Evolutionary conservation across 805 yeast genomes (phyloP), one percentile per base, ranked within the genome.

Genomic region (Pichia membranifaciens): DNA sequence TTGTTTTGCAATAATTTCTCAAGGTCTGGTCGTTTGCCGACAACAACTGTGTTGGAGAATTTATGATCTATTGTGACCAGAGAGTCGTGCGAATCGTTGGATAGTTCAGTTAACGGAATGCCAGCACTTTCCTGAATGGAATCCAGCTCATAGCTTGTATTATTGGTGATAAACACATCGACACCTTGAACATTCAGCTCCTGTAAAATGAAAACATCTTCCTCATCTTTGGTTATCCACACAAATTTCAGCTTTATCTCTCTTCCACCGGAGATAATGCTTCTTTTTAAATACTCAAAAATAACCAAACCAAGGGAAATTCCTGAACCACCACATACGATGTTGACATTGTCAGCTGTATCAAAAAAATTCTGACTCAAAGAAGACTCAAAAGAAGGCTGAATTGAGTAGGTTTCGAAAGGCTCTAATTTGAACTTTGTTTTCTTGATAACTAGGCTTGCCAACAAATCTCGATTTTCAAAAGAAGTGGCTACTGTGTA

Each of bases 261-360:
- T 34, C 47, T 53, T 1, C 52, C 56, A 20, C 57, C 61, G 8
- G 39, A 51, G 16, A 48, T 54, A 9, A 52, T 54, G 29, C 60
- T 59, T 4, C 44, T 41, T 17, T 57, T 57, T 41, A 78, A 65
- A 48, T 72, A 65, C 41, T 70, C 69, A 55, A 69, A 74, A 1
- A 81, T 37, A 0, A 85, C 81, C 9, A 81, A 51, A 3, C 82
- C 84, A 45, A 75, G 75, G 0, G 89, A 80, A 10, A 84, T 74
- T 1, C 91, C 90, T 2, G 87, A 77, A 0, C 93, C 93, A 13
- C 90, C 91, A 52, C 82, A 76, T 1, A 84, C 69, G 17, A 84
- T 70, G 15, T 69, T 59, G 1, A 80, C 74, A 35, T 75, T 72
- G 31, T 72, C 73, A 0, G 77, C 81, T 0, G 77, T 70, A 35